Base-by-base conservation (phyloP, 345 rosid genomes). In the Conringia planisiliqua region DNA sequence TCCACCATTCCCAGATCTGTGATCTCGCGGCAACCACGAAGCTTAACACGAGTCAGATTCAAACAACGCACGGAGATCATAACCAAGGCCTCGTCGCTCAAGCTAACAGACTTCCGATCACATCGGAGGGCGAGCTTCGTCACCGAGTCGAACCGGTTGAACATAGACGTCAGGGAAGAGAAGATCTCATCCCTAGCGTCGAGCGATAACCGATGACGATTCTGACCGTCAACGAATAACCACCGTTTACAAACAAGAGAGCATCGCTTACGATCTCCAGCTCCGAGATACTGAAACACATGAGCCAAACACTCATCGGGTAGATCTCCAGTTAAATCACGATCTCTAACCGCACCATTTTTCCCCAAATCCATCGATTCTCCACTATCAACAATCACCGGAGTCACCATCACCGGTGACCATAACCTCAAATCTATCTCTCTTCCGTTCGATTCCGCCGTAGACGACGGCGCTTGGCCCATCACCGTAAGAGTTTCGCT, bases 21-120 rank as follows among this genome's bases (percentile, higher is more conserved):
- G 70, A 94, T 72, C 61, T 87, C 90, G 47, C 96, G 90, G 83
- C 98, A 94, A 50, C 95, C 88, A 20, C 99, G 97, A 79, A 94
- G 96, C 89, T 95, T 92, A 54, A 95, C 80, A 20, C 92, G 90
- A 57, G 86, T 78, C 72, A 95, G 87, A 68, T 82, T 84, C 70
- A 62, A 81, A 75, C 97, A 91, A 16, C 79, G 85, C 47, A 82
- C 57, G 3, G 97, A 85, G 75, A 95, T 86, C 62, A 75, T 67
- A 20, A 79, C 36, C 67, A 94, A 77, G 7, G 87, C 90, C 3
- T 84, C 90, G 62, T 95, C 96, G 75, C 79, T 83, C 10, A 92
- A 39, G 82, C 95, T 88, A 57, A 81, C 44, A 1, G 88, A 81
- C 66, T 77, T 85, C 16, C 93, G 87, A 76, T 86, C 91, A 72